Evolutionary conservation across 371 early-diverging fungal genomes (phyloP), one percentile per base, ranked within the genome.

Genomic region (Cladochytrium tenue): DNA sequence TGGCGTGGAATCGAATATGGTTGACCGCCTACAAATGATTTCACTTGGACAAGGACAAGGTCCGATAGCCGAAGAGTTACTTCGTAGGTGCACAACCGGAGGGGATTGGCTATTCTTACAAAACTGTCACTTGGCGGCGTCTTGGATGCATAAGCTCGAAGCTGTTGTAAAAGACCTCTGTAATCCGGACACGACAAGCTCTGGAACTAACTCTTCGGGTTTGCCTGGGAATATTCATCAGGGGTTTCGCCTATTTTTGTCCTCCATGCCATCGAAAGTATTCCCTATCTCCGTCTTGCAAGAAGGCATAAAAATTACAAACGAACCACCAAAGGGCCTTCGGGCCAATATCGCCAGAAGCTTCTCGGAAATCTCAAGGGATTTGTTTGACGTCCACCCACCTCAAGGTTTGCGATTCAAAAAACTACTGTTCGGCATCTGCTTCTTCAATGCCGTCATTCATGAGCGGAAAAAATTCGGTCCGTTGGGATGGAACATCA

Each of bases 91-190:
- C 0, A 68, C 67, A 4, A 31, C 27, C 3, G 66, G 25, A 7
- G 85, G 85, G 10, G 85, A 85, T 57, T 85, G 85, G 85, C 74
- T 85, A 53, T 85, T 82, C 57, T 62, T 85, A 52, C 85, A 85
- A 62, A 85, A 85, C 66, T 82, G 83, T 66, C 85, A 85, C 51
- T 60, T 85, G 58, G 85, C 85, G 0, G 82, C 81, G n/a, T 81
- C 81, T 2, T 85, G 83, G 83, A 85, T 85, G 85, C 61, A 50
- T 20, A 36, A 75, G 32, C 65, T 85, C 0, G 85, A 85, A 63
- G 51, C 66, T 0, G 70, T 84, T 20, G 79, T 85, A 57, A 81
- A 82, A 56, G 83, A 83, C 43, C 70, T 79, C 27, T 70, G 75
- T 3, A 55, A 56, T 17, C 64, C 73, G 2, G 77, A 74, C 60